Evolutionary conservation across 1,139 yeast species (phyloP).

Genomic region (Zhuliangozyma parablackwelliae): DNA sequence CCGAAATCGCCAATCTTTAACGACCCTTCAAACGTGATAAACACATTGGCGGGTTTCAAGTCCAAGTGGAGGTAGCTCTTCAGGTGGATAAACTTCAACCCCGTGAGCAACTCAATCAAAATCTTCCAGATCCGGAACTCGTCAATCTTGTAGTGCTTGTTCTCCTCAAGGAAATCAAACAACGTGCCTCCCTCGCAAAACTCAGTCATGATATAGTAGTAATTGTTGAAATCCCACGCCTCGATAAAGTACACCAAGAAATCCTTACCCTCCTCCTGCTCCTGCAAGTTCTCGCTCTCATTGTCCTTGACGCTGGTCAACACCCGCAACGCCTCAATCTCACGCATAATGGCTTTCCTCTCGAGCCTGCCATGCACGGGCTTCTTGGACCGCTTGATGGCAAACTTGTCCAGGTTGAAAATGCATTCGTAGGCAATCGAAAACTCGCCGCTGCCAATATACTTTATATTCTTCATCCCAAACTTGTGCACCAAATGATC

Average conservation of each 20-base stretch:
- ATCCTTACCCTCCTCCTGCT: constrained; percentile 72
- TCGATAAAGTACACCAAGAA: constrained; percentile 75
- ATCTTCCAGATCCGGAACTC: constrained; percentile 99
- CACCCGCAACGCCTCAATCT: constrained; percentile 41
- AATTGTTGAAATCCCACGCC: constrained; percentile 78
- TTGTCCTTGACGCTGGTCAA: constrained; percentile 41
- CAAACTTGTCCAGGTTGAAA: constrained; percentile 63
- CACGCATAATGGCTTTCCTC: constrained; percentile 32
- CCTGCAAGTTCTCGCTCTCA: constrained; percentile 34
- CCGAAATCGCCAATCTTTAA: constrained; percentile 84
- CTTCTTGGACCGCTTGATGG: constrained; percentile 78
- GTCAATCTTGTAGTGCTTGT: constrained; percentile 71
- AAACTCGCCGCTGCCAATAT: constrained; percentile 84
- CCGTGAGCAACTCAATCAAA: constrained; percentile 72
- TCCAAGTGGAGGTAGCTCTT: constrained; percentile 78
- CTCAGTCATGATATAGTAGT: constrained; percentile 89
- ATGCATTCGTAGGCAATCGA: constrained; percentile 80
- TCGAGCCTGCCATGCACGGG: constrained; percentile 41
- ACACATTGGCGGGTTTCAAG: constrained; percentile 90
- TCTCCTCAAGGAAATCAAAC: constrained; percentile 73
- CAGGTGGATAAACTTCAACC: constrained; percentile 76
- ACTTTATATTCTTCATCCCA: constrained; percentile 56
- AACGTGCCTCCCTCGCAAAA: constrained; percentile 92
- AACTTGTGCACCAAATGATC: constrained; percentile 65
- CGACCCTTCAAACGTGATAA: constrained; percentile 91